Conservation (phyloP, 768 basidiomycete genomes). For the Pilatotrama ljubarskyi region DNA sequence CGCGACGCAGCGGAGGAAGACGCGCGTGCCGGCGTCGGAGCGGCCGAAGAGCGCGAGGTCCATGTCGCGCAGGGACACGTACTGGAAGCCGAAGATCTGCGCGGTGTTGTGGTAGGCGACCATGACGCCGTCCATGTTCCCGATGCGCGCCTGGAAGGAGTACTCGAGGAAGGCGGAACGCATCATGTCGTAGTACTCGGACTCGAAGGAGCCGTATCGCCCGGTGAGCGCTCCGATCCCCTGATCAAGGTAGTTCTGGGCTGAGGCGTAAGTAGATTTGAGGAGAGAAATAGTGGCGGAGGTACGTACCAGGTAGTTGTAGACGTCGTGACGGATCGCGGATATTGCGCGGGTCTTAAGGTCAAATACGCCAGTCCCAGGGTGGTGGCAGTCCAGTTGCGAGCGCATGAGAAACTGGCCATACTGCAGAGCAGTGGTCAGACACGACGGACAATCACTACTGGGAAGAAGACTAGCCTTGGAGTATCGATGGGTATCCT, state of each 20-base stretch:
- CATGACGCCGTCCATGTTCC: constrained; percentile 94
- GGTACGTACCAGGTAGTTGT: constrained; percentile 69
- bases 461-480: constrained; percentile 48
- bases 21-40: constrained; percentile 59
- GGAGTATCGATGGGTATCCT: constrained; percentile 86
- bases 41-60: constrained; percentile 76
- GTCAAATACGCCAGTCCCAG: constrained; percentile 92
- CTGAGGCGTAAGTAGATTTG: background rate
- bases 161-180: constrained; percentile 89
- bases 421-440: constrained; percentile 39
- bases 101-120: constrained; percentile 88
- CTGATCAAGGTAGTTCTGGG: constrained; percentile 78
- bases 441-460: background rate
- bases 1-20: constrained; percentile 73
- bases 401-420: constrained; percentile 85
- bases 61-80: constrained; percentile 85
- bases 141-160: constrained; percentile 94
- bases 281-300: background rate
- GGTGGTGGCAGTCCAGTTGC: constrained; percentile 89
- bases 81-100: constrained; percentile 91
- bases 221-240: constrained; percentile 67
- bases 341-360: constrained; percentile 92
- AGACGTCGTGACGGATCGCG: constrained; percentile 78
- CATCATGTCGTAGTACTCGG: constrained; percentile 93
- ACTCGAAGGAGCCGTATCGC: constrained; percentile 76